Percentiles rank a stretch among this genome's conserved stretches.
Conservation (phyloP, 805 yeast species). For the Candida silvatica region DNA sequence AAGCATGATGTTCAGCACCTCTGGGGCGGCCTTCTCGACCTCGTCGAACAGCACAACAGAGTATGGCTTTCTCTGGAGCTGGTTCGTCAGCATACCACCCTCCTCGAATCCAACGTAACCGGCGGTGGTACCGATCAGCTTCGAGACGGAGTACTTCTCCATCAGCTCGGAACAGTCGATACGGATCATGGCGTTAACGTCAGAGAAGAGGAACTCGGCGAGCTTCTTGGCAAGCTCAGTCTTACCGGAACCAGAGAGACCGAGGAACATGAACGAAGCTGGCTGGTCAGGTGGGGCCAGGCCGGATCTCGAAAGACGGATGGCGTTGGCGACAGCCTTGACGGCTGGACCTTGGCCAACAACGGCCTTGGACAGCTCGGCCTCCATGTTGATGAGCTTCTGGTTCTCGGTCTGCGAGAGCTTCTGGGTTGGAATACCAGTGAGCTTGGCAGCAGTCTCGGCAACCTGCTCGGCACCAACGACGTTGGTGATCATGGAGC, state of each 20-base stretch:
- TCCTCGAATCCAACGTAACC: conserved; percentile 97
- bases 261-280: conserved; percentile 88
- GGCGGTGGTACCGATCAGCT: conserved; percentile 93
- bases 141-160: conserved; percentile 94
- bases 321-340: conserved; percentile 92
- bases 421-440: conserved; percentile 95
- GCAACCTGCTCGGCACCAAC: conserved; percentile 74
- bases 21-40: conserved; percentile 98
- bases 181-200: conserved; percentile 94
- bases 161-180: conserved; percentile 95
- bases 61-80: conserved; percentile 84
- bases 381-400: conserved; percentile 92
- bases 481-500: conserved; percentile 73
- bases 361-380: conserved; percentile 68
- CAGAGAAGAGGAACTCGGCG: conserved; percentile 93
- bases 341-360: conserved; percentile 97
- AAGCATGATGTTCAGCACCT: conserved; percentile 82
- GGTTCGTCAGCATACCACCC: conserved; percentile 94
- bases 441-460: conserved; percentile 94
- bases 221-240: conserved; percentile 95
- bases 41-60: conserved; percentile 96
- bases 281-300: conserved; percentile 95
- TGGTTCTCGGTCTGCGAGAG: conserved; percentile 92
- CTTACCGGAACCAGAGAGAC: conserved; percentile 96
- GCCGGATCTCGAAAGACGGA: conserved; percentile 89